Percentiles rank a stretch among this genome's conserved stretches.
Evolutionary conservation across 192 early-diverging fungal genomes (phyloP).

Genomic region (Linnemannia zychae): DNA sequence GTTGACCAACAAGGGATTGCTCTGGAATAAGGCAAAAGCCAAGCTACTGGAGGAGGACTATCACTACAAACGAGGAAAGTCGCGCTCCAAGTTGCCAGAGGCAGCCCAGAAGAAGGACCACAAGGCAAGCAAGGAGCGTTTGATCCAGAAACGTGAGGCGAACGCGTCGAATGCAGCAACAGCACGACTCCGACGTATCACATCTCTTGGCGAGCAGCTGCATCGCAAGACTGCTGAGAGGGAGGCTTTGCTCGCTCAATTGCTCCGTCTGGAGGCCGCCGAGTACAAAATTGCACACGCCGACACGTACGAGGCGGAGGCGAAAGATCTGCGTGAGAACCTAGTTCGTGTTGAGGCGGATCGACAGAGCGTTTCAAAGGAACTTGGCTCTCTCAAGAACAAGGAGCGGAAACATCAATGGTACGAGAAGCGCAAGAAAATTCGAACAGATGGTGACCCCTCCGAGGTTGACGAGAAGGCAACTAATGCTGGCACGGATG

Average conservation of each 20-base stretch:
- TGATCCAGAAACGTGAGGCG: slow-evolving; percentile 57
- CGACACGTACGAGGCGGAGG: slow-evolving; percentile 34
- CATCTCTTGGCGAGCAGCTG: slow-evolving; percentile 47
- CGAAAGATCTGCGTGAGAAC: slow-evolving; percentile 28
- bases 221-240: slow-evolving; percentile 49
- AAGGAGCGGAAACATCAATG: slow-evolving; percentile 74
- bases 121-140: slow-evolving; percentile 32
- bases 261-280: slow-evolving; percentile 41
- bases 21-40: slow-evolving; percentile 66
- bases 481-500: slow-evolving; percentile 30
- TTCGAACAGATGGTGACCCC: slow-evolving; percentile 21
- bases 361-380: slow-evolving; percentile 36
- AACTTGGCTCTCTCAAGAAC: slow-evolving; percentile 57
- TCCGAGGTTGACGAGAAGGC: slow-evolving; percentile 35
- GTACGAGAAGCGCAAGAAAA: slow-evolving; percentile 66
- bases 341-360: slow-evolving; percentile 41
- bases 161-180: slow-evolving; percentile 58
- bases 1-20: slow-evolving; percentile 58
- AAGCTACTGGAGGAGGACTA: slow-evolving; percentile 65
- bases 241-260: slow-evolving; percentile 27
- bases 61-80: slow-evolving; percentile 68
- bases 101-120: slow-evolving; percentile 45
- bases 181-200: slow-evolving; percentile 48
- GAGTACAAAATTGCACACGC: slow-evolving; percentile 36
- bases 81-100: slow-evolving; percentile 68